Percentiles rank a stretch among this genome's conserved stretches.
Conservation (phyloP, 2,329 filamentous ascomycete genomes). For the Elsinoe necatrix region DNA sequence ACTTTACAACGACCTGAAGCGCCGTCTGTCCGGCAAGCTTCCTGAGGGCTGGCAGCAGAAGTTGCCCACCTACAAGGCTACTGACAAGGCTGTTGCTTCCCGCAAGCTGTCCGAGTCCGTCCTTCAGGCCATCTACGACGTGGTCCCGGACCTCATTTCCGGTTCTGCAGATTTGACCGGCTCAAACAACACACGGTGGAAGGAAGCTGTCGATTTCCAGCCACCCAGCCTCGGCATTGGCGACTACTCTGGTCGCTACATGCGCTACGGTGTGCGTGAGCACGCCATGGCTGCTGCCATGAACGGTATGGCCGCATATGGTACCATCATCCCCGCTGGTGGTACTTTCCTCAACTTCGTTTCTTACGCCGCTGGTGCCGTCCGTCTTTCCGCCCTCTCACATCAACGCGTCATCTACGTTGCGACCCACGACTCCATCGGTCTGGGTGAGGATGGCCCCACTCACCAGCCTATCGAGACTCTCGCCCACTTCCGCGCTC, state of each 20-base stretch:
- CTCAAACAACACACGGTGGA: constrained; percentile 98
- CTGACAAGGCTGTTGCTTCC: constrained; percentile 76
- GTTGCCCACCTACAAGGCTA: constrained; percentile 82
- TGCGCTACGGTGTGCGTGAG: constrained; percentile 87
- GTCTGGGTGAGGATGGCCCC: constrained; percentile 95
- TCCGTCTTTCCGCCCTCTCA: constrained; percentile 87
- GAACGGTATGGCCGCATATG: constrained; percentile 93
- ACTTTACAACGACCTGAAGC: constrained; percentile 70
- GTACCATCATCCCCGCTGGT: constrained; percentile 83
- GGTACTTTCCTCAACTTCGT: constrained; percentile 99
- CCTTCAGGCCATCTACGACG: constrained; percentile 74
- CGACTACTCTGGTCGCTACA: constrained; percentile 83
- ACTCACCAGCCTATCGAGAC: constrained; percentile 99
- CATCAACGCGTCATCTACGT: constrained; percentile 89
- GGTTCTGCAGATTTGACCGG: constrained; percentile 96
- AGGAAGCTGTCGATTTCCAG: constrained; percentile 96
- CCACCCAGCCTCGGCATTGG: constrained; percentile 77
- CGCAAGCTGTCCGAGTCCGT: constrained; percentile 95
- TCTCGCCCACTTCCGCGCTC: constrained; percentile 92
- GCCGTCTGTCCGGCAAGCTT: constrained; percentile 73
- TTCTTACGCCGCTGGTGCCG: constrained; percentile 89
- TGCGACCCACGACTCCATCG: constrained; percentile 97
- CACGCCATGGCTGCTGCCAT: constrained; percentile 88
- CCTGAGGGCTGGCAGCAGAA: constrained; percentile 94
- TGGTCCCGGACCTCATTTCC: constrained; percentile 82